Conservation (phyloP, 352 stramenopile species). For the Phytophthora macrochlamydospora region DNA sequence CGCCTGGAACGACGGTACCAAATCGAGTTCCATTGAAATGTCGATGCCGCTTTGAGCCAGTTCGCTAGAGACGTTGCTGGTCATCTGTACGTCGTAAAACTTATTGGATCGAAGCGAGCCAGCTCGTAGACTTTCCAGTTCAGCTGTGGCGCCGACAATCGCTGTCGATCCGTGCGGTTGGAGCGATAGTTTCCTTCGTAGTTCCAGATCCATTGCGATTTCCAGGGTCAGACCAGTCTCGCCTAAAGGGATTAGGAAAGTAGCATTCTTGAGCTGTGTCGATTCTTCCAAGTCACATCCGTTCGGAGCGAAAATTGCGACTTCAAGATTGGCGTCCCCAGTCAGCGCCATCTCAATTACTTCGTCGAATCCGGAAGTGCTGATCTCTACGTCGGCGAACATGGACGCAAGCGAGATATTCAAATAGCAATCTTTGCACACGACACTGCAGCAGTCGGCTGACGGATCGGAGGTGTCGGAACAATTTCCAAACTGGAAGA, state of each 20-base stretch:
- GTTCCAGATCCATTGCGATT: constrained; percentile 21
- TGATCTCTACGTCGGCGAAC: constrained; percentile 25
- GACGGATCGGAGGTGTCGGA: constrained; percentile 18
- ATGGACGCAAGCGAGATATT: constrained; percentile 29
- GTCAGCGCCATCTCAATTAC: constrained; percentile 26
- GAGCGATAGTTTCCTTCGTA: constrained; percentile 25
- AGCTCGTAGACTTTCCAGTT: constrained; percentile 17
- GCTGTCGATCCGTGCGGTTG: constrained; percentile 26
- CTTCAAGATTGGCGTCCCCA: constrained; percentile 26
- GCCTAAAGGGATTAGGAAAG: constrained; percentile 21
- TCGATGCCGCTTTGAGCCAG: constrained; percentile 31
- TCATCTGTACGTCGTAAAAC: constrained; percentile 26
- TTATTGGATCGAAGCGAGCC: constrained; percentile 21
- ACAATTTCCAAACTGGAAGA: constrained; percentile 28
- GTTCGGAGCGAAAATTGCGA: constrained; percentile 27
- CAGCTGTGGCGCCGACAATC: constrained; percentile 12
- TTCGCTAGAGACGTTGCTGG: constrained; percentile 26
- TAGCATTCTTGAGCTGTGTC: constrained; percentile 29
- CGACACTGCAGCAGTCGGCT: constrained; percentile 26
- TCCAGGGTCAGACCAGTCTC: constrained; percentile 28
- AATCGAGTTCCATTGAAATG: constrained; percentile 18
- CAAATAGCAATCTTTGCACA: constrained; percentile 33
- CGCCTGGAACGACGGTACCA: constrained; percentile 26
- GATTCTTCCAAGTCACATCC: constrained; percentile 25
- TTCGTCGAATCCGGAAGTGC: constrained; percentile 10